A percentile compares a stretch with the other conserved stretches of the same genome.
Conservation (phyloP, 768 basidiomycete species). For the Boletus tylopilopsis region DNA sequence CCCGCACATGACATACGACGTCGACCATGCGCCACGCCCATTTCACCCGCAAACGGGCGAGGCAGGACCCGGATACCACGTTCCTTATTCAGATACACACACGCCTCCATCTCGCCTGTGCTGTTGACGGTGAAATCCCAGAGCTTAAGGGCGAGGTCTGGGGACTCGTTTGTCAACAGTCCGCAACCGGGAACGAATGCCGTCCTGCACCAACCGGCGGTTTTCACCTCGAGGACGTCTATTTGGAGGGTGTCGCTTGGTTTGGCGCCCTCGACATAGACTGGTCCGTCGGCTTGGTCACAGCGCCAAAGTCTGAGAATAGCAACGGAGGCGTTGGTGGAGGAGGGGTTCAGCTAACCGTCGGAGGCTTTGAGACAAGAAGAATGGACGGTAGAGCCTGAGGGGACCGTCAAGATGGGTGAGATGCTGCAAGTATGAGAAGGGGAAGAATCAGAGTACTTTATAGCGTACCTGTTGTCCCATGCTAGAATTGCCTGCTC, state of each 20-base stretch:
- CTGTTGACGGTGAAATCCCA: constrained; percentile 37
- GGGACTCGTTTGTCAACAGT: constrained; percentile 52
- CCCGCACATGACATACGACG: constrained; percentile 58
- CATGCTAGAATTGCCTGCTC: constrained; percentile 53
- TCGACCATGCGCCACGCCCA: constrained; percentile 54
- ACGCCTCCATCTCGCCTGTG: constrained; percentile 23
- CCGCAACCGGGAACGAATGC: constrained; percentile 58
- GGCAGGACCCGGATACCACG: constrained; percentile 48
- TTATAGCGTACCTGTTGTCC: constrained; percentile 49
- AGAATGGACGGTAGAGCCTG: constrained; percentile 53
- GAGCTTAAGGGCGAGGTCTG: constrained; percentile 49
- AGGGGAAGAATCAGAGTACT: not conserved
- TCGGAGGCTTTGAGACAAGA: constrained; percentile 65
- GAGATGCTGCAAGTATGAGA: constrained; percentile 38
- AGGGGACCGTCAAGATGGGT: constrained; percentile 46
- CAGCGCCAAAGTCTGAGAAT: constrained; percentile 45
- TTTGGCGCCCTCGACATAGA: constrained; percentile 47
- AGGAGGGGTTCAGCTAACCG: constrained; percentile 48
- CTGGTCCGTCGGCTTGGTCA: constrained; percentile 59
- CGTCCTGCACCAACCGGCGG: constrained; percentile 63
- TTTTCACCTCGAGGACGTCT: constrained; percentile 50
- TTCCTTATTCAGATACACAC: constrained; percentile 49
- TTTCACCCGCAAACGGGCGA: constrained; percentile 58
- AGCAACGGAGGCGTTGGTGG: constrained; percentile 35
- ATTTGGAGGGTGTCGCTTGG: constrained; percentile 60